phyloP scores from a whole-genome alignment of 495 filamentous ascomycete species.

The Podospora sp. region DNA sequence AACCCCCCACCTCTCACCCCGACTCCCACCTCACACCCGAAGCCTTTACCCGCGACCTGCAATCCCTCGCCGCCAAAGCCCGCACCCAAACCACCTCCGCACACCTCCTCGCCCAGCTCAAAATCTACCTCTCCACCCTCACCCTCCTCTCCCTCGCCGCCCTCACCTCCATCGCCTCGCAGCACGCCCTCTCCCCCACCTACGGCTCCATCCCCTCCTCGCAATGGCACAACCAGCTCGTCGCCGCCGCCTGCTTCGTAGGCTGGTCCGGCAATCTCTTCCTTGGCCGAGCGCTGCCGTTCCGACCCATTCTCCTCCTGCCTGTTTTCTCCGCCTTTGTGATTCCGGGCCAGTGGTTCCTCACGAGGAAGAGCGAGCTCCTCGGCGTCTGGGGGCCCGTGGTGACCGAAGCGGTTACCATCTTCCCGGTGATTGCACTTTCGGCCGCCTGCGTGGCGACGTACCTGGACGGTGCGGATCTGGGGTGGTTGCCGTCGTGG shows the following conservation, averaged over 20 bases:
- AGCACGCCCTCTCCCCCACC: slow-evolving; percentile 75
- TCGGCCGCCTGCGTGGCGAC: slow-evolving; percentile 66
- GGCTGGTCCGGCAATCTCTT: slow-evolving; percentile 63
- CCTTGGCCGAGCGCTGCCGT: slow-evolving; percentile 44
- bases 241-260: slow-evolving; percentile 62
- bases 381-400: slow-evolving; percentile 72
- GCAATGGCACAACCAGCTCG: slow-evolving; percentile 68
- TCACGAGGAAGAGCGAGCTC: slow-evolving; percentile 63
- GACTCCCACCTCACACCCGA: slow-evolving; percentile 44
- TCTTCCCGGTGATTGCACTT: slow-evolving; percentile 72
- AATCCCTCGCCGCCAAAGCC: slow-evolving; percentile 53
- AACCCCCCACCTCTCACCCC: slow-evolving; percentile 25
- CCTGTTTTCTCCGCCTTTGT: slow-evolving; percentile 74
- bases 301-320: slow-evolving; percentile 71
- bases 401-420: slow-evolving; percentile 69
- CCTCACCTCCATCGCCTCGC: slow-evolving; percentile 71
- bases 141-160: slow-evolving; percentile 69
- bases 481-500: slow-evolving; percentile 57
- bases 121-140: slow-evolving; percentile 42
- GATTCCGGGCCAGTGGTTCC: slow-evolving; percentile 67
- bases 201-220: slow-evolving; percentile 80
- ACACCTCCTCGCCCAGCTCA: slow-evolving; percentile 37
- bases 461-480: slow-evolving; percentile 60
- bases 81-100: slow-evolving; percentile 46
- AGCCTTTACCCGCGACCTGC: slow-evolving; percentile 54